Evolutionary conservation across 2,329 filamentous ascomycete genomes (phyloP).

Genomic region (Lachnellula cervina): DNA sequence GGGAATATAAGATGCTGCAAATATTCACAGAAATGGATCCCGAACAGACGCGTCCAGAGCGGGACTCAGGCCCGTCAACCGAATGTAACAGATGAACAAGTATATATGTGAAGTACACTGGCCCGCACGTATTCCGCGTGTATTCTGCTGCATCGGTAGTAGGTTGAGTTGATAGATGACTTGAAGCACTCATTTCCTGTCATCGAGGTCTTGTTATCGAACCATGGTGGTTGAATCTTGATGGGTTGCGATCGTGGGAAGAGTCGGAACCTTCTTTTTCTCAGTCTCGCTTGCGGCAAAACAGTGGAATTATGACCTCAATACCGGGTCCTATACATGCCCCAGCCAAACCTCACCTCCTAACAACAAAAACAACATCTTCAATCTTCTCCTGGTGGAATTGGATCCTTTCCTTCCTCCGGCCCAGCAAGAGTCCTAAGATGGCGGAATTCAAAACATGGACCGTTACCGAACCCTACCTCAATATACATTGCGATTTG

Average conservation of each 20-base stretch:
- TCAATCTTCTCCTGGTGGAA: conserved; percentile 10
- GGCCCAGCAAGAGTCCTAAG: background rate
- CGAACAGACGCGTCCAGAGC: background rate
- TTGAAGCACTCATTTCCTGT: too few relatives aligned
- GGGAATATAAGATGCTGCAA: background rate
- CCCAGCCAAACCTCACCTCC: background rate
- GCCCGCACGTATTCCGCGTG: background rate
- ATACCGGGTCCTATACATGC: background rate
- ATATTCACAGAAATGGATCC: background rate
- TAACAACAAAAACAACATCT: conserved; percentile 2
- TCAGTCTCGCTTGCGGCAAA: background rate
- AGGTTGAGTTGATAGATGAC: too few relatives aligned
- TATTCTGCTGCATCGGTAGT: too few relatives aligned
- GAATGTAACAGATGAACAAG: background rate
- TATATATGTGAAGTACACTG: background rate
- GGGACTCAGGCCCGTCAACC: conserved; percentile 13
- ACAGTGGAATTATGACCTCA: background rate
- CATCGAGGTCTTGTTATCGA: too few relatives aligned
- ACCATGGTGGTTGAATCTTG: too few relatives aligned
- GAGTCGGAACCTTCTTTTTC: too few relatives aligned
- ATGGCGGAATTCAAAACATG: conserved; percentile 36
- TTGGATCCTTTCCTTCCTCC: conserved; percentile 13
- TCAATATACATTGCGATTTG: conserved; percentile 60
- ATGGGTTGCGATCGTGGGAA: too few relatives aligned
- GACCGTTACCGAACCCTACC: conserved; percentile 44